Evolutionary conservation across 805 yeast genomes (phyloP).

Genomic region (Debaryomyces tyrocola): DNA sequence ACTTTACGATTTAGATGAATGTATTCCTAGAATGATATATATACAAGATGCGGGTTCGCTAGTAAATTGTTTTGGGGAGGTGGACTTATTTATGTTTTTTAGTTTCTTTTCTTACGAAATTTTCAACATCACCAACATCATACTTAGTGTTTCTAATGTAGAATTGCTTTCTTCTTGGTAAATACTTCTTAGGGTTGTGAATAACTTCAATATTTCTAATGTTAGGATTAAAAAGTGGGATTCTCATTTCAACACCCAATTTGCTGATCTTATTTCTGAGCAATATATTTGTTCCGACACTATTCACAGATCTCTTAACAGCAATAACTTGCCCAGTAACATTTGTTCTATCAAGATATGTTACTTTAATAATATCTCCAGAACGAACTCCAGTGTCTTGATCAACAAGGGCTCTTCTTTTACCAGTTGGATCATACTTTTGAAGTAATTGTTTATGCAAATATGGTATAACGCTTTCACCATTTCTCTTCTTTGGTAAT

Average conservation of each 20-base stretch:
- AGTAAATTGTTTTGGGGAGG: neutral
- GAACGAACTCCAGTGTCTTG: conserved; percentile 51
- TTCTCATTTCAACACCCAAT: conserved; percentile 81
- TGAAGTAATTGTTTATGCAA: conserved; percentile 52
- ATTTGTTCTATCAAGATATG: conserved; percentile 64
- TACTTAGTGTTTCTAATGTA: conserved; percentile 79
- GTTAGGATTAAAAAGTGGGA: conserved; percentile 79
- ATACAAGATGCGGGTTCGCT: neutral
- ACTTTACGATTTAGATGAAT: neutral
- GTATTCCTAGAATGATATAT: neutral
- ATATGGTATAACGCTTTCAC: conserved; percentile 43
- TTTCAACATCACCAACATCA: conserved; percentile 73
- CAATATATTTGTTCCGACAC: conserved; percentile 71
- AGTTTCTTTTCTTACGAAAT: conserved; percentile 18
- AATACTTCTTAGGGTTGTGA: conserved; percentile 69
- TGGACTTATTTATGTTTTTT: conserved; percentile 6
- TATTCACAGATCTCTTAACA: conserved; percentile 59
- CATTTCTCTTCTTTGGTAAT: conserved; percentile 48
- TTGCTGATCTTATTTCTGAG: conserved; percentile 80
- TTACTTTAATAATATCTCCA: conserved; percentile 80
- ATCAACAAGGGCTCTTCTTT: conserved; percentile 32
- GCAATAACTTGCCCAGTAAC: conserved; percentile 80
- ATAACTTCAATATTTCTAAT: conserved; percentile 75
- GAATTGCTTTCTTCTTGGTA: conserved; percentile 81
- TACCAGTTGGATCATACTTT: conserved; percentile 70